Evolutionary conservation across 805 yeast genomes (phyloP).

Genomic region (Starmerella etchellsii): DNA sequence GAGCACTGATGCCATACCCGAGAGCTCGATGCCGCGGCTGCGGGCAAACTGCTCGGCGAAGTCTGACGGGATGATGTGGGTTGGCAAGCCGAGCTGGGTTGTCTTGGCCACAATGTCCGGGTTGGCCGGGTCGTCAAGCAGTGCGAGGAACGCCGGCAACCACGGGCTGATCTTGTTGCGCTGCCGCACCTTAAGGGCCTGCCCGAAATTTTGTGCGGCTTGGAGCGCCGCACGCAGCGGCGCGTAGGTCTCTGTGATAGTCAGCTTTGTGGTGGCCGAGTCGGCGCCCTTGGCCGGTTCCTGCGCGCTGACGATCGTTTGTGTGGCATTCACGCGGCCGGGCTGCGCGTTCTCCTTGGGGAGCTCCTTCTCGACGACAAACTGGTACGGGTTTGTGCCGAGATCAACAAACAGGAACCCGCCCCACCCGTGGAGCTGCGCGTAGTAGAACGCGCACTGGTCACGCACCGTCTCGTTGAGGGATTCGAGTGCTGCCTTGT

Average conservation of each 20-base stretch:
- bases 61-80: conserved; percentile 33
- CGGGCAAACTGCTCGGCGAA: conserved; percentile 25
- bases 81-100: conserved; percentile 35
- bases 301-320: conserved; percentile 33
- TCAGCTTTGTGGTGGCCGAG: conserved; percentile 30
- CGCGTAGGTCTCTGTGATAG: conserved; percentile 20
- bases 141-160: conserved; percentile 47
- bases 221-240: conserved; percentile 17
- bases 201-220: conserved; percentile 12
- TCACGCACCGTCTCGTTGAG: conserved; percentile 48
- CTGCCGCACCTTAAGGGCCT: conserved; percentile 26
- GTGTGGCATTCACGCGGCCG: conserved; percentile 36
- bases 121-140: conserved; percentile 33
- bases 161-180: conserved; percentile 39
- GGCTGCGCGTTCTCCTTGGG: conserved; percentile 31
- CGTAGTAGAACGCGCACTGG: conserved; percentile 52
- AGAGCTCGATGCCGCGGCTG: conserved; percentile 41
- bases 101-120: conserved; percentile 22
- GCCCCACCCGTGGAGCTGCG: conserved; percentile 65
- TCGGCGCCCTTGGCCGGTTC: conserved; percentile 27
- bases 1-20: conserved; percentile 73
- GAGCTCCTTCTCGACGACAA: conserved; percentile 21
- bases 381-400: conserved; percentile 38
- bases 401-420: conserved; percentile 76
- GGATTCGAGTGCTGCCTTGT: conserved; percentile 27